phyloP scores from a whole-genome alignment of 192 early-diverging fungal genomes.

The Geranomyces variabilis region DNA sequence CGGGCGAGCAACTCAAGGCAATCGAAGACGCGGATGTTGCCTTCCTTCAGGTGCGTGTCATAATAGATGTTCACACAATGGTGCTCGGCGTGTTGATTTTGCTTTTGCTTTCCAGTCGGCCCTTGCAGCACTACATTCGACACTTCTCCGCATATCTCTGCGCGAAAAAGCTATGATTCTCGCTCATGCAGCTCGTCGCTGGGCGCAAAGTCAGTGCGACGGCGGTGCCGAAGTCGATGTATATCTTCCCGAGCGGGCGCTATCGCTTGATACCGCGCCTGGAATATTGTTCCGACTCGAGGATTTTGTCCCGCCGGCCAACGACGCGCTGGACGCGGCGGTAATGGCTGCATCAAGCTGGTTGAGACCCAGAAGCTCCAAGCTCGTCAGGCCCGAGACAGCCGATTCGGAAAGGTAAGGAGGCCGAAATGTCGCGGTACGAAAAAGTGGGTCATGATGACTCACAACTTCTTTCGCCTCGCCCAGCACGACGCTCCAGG shows the following conservation, averaged over 20 bases:
- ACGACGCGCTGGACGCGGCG: background rate
- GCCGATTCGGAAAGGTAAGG: slow-evolving; percentile 6
- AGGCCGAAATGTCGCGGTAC: no score
- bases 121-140: slow-evolving; percentile 13
- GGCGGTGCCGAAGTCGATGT: slow-evolving; percentile 31
- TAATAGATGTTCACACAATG: no score
- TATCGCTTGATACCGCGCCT: slow-evolving; percentile 1
- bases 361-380: slow-evolving; percentile 20
- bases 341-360: slow-evolving; percentile 11
- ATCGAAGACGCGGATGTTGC: slow-evolving; percentile 35
- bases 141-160: slow-evolving; percentile 28
- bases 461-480: background rate
- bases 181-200: slow-evolving; percentile 30
- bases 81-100: background rate
- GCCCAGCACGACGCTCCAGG: background rate
- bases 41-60: slow-evolving; percentile 37
- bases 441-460: background rate
- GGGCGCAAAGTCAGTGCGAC: slow-evolving; percentile 13
- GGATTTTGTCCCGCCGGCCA: slow-evolving; percentile 9
- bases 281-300: slow-evolving; percentile 19
- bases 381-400: background rate
- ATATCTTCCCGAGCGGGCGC: slow-evolving; percentile 25
- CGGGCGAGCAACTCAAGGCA: no score
- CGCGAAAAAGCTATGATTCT: slow-evolving; percentile 37
- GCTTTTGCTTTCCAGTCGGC: slow-evolving; percentile 11